Evolutionary conservation across 805 yeast genomes (phyloP), one percentile per base, ranked within the genome.

Genomic region (Candida sanyiensis): DNA sequence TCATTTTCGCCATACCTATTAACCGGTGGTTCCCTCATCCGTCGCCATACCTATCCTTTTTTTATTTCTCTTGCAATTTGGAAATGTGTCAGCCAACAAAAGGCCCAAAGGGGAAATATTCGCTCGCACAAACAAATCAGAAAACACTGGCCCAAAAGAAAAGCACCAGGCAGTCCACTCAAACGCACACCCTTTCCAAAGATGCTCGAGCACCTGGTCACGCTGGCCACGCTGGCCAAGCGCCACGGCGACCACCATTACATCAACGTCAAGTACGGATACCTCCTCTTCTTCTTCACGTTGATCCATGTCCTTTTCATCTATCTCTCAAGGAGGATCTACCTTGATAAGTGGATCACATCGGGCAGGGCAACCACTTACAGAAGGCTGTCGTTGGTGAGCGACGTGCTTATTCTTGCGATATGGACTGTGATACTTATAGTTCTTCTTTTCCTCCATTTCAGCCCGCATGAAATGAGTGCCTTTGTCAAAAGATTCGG

Each of bases 191-290:
- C n/a, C n/a, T n/a, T n/a, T 12, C 4, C 20, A 26, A 31, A 18
- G 21, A 31, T 33, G 34, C n/a, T 9, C 8, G 33, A 35, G 13
- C 15, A 24, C 15, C 12, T 11, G 11, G 46, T 45, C 7, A 6
- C 24, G 18, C 12, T 11, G 11, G 46, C 45, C 7, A 6, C 25
- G 9, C 34, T 51, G 6, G 36, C 35, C 12, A 51, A 47, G 39
- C 59, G 85, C 28, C 86, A 79, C 49, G 76, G 70, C 11, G 54
- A 56, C 19, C 69, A 68, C 27, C 88, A 82, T 51, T 66, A 48
- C 39, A 72, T 71, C 29, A 82, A 82, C 51, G 50, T 78, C 33
- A 70, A 71, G 35, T 82, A 74, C 51, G 93, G 90, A 0, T 74
- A 76, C 48, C 49, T 69, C 10, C 56, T 77, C 0, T 54, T 80